Evolutionary conservation across 2,329 filamentous ascomycete genomes (phyloP).

Genomic region (Madurella mycetomatis): DNA sequence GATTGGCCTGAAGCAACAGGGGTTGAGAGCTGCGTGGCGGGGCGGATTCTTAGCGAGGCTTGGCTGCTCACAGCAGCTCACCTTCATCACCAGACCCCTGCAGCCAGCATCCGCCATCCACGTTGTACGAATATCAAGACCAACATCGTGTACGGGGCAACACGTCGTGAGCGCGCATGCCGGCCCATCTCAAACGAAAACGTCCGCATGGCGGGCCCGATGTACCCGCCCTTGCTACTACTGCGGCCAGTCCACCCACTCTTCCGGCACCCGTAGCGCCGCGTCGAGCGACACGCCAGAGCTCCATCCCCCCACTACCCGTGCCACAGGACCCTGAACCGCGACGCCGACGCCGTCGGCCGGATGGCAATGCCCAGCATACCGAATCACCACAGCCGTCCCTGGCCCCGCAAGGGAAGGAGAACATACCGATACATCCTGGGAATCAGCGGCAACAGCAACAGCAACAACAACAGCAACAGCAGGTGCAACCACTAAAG

Average conservation of each 20-base stretch:
- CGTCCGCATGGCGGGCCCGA: constrained; percentile 20
- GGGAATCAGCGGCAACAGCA: constrained; percentile 4
- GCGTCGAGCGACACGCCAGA: constrained; percentile 34
- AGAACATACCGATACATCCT: constrained; percentile 21
- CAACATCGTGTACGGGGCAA: background rate
- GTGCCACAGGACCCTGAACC: constrained; percentile 30
- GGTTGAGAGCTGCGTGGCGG: too few relatives aligned
- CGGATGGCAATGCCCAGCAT: constrained; percentile 10
- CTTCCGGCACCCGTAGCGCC: constrained; percentile 13
- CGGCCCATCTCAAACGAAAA: constrained; percentile 33
- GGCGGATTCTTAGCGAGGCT: background rate
- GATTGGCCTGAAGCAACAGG: too few relatives aligned
- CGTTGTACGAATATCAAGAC: constrained; percentile 4
- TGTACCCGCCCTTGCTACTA: background rate
- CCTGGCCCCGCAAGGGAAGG: constrained; percentile 22
- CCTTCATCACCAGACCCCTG: background rate
- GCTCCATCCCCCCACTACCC: constrained; percentile 33
- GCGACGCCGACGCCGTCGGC: constrained; percentile 25
- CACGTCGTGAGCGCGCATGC: constrained; percentile 16
- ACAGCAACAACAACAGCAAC: background rate
- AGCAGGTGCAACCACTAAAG: constrained; percentile 10
- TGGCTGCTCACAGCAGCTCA: background rate
- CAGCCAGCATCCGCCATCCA: background rate
- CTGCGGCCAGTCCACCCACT: constrained; percentile 6
- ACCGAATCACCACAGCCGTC: background rate